Evolutionary conservation across 208 protist genomes (phyloP).

Genomic region (Leishmania aethiopica): DNA sequence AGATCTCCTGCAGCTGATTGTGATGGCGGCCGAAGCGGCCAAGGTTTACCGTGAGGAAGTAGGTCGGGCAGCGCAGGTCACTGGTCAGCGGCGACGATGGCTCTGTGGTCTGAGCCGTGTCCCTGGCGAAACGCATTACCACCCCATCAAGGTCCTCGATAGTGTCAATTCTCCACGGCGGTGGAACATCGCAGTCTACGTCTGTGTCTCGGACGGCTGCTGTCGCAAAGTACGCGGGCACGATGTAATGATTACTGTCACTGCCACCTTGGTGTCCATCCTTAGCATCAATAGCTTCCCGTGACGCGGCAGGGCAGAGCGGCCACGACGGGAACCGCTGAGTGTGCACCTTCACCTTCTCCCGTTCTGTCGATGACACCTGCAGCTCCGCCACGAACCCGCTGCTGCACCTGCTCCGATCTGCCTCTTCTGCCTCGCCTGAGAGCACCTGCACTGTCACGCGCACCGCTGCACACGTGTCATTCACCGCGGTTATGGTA

Average conservation of each 20-base stretch:
- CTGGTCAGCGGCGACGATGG: background rate
- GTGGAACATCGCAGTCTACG: constrained; percentile 6
- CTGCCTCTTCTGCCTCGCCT: background rate
- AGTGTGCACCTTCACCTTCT: constrained; percentile 4
- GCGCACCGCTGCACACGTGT: constrained; percentile 5
- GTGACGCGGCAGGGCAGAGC: background rate
- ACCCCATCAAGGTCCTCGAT: background rate
- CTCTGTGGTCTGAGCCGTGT: background rate
- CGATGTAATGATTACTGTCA: background rate
- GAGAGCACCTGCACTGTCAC: constrained; percentile 3
- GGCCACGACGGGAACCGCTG: constrained; percentile 10
- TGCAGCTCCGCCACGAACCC: constrained; percentile 1
- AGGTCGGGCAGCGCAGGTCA: constrained; percentile 12
- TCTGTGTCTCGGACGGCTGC: constrained; percentile 10
- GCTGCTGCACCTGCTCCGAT: constrained; percentile 5
- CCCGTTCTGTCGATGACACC: background rate
- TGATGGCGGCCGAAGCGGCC: constrained; percentile 29
- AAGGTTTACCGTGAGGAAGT: constrained; percentile 19
- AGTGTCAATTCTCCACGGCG: background rate
- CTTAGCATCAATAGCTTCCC: background rate
- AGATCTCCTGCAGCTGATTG: constrained; percentile 27
- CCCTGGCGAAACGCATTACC: constrained; percentile 2
- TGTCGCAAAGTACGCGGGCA: constrained; percentile 8
- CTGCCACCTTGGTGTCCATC: background rate
- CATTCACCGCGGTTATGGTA: background rate